Evolutionary conservation across 2,329 filamentous ascomycete genomes (phyloP).

Genomic region (Trichoderma breve): DNA sequence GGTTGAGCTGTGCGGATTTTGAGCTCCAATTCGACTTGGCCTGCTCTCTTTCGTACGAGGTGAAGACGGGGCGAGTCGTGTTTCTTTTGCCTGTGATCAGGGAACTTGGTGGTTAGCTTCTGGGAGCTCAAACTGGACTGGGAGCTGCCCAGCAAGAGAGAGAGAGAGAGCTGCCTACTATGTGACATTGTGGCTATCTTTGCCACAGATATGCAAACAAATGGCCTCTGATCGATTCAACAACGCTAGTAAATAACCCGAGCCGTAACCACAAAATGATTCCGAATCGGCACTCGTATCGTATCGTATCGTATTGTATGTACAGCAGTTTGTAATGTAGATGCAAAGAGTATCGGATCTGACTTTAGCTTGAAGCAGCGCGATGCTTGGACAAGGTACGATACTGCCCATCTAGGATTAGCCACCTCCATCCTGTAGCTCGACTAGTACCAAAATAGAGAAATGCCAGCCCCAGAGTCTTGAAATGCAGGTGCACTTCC

Average conservation of each 20-base stretch:
- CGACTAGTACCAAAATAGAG: not conserved
- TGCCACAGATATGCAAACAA: not conserved
- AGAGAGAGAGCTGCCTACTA: not conserved
- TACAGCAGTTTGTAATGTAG: not conserved
- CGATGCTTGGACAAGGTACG: not conserved
- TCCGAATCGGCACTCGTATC: not conserved
- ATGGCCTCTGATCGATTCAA: not conserved
- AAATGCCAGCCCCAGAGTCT: not conserved
- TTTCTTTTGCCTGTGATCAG: conserved; percentile 70
- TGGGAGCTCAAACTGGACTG: not conserved
- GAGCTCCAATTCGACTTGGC: conserved; percentile 81
- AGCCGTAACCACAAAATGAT: not conserved
- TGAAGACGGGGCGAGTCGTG: conserved; percentile 90
- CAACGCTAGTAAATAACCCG: not conserved
- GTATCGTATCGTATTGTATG: not conserved
- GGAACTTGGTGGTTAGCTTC: not conserved
- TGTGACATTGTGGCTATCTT: conserved; percentile 7
- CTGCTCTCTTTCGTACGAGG: conserved; percentile 80
- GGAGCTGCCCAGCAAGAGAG: not conserved
- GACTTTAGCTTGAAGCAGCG: not conserved
- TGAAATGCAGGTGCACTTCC: not conserved
- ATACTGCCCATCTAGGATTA: conserved; percentile 4
- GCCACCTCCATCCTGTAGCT: not conserved
- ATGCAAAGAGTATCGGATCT: not conserved
- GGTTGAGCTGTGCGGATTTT: conserved; percentile 76